A percentile compares a stretch with the other conserved stretches of the same genome.
phyloP scores from a whole-genome alignment of 176 grass and related monocot genomes.

The Typha latifolia region DNA sequence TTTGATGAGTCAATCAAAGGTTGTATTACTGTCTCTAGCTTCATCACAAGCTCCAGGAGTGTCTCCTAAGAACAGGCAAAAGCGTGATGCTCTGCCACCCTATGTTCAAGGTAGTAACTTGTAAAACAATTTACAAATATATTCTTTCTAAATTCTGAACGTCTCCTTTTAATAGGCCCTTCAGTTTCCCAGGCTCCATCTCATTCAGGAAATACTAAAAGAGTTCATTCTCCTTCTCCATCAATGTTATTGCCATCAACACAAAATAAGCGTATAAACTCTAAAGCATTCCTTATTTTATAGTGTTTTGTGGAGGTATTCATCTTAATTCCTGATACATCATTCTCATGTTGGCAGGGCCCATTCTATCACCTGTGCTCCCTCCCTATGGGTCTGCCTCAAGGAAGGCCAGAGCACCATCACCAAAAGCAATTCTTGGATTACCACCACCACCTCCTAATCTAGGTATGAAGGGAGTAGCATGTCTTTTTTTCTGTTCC shows the following conservation, averaged over 20 bases:
- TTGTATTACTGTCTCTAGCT: slow-evolving; percentile 25
- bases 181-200: slow-evolving; percentile 30
- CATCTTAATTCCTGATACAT: slow-evolving; percentile 11
- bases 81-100: slow-evolving; percentile 18
- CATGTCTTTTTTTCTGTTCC: not conserved
- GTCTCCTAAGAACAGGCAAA: slow-evolving; percentile 19
- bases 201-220: slow-evolving; percentile 21
- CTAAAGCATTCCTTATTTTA: slow-evolving; percentile 10
- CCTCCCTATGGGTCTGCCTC: slow-evolving; percentile 25
- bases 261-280: slow-evolving; percentile 17
- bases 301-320: slow-evolving; percentile 10
- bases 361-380: slow-evolving; percentile 24
- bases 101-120: slow-evolving; percentile 19
- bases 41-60: slow-evolving; percentile 29
- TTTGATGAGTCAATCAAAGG: slow-evolving; percentile 15
- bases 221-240: slow-evolving; percentile 11
- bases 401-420: slow-evolving; percentile 31
- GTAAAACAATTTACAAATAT: not conserved
- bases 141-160: slow-evolving; percentile 1
- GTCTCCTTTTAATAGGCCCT: slow-evolving; percentile 2
- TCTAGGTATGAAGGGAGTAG: slow-evolving; percentile 40
- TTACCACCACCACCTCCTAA: slow-evolving; percentile 55
- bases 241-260: slow-evolving; percentile 14
- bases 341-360: slow-evolving; percentile 36
- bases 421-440: slow-evolving; percentile 34